Percentiles rank a stretch among this genome's conserved stretches.
Conservation (phyloP, 148 eudicot species). For the Heliosperma pusillum region DNA sequence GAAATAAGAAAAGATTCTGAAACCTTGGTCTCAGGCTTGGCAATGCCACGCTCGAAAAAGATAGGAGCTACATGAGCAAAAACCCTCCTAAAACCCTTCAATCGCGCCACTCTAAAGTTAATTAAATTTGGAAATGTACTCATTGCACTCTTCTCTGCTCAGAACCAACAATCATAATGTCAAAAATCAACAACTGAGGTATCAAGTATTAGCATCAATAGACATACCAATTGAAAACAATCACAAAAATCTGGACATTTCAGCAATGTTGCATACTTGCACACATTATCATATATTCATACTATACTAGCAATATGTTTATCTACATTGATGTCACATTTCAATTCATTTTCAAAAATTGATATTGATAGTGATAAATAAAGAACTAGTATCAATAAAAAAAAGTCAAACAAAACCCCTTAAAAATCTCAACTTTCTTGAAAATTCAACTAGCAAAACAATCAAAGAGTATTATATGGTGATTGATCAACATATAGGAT, state of each 20-base stretch:
- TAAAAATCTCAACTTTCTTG: neutral
- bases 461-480: neutral
- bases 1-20: neutral
- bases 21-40: slow-evolving; percentile 88
- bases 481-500: neutral
- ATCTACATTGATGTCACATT: neutral
- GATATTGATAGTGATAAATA: too few species aligned
- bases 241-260: neutral
- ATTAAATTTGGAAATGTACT: slow-evolving; percentile 88
- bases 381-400: too few species aligned
- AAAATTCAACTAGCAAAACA: neutral
- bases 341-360: too few species aligned
- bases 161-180: slow-evolving; percentile 13
- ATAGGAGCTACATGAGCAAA: slow-evolving; percentile 90
- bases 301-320: neutral
- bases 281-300: neutral
- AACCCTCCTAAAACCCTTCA: slow-evolving; percentile 82
- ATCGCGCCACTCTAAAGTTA: slow-evolving; percentile 66
- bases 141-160: slow-evolving; percentile 85
- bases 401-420: neutral
- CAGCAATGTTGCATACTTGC: neutral
- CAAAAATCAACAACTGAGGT: slow-evolving; percentile 7
- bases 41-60: slow-evolving; percentile 94
- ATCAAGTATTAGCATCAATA: slow-evolving; percentile 10
- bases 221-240: neutral